phyloP scores from a whole-genome alignment of 2,329 filamentous ascomycete species.

The Tolypocladium sp. region DNA sequence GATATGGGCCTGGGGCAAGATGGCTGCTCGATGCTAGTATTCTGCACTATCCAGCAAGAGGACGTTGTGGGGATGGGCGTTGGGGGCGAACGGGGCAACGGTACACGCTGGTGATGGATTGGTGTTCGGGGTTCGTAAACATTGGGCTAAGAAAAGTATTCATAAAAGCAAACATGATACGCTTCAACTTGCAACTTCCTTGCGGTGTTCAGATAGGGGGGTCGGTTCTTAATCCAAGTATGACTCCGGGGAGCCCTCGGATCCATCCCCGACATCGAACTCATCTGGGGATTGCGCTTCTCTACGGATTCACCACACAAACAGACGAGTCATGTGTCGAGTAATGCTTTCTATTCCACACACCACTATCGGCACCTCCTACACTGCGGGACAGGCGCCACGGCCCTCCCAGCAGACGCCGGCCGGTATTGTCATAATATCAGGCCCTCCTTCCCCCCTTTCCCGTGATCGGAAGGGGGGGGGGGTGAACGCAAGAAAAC shows the following conservation, averaged over 20 bases:
- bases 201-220: too few species aligned
- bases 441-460: not conserved
- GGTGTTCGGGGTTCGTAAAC: not conserved
- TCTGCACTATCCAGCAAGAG: not conserved
- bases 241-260: not conserved
- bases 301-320: not conserved
- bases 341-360: slow-evolving; percentile 11
- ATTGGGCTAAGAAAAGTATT: not conserved
- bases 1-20: not conserved
- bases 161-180: not conserved
- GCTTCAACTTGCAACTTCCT: not conserved
- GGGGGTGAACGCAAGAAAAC: slow-evolving; percentile 17
- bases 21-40: not conserved
- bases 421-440: not conserved
- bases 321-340: not conserved
- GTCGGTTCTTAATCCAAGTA: not conserved
- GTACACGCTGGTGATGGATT: not conserved
- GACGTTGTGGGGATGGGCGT: not conserved
- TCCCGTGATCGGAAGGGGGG: slow-evolving; percentile 4
- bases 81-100: not conserved
- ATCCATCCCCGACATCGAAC: not conserved
- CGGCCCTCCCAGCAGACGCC: not conserved
- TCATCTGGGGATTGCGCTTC: not conserved
- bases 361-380: slow-evolving; percentile 7
- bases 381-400: slow-evolving; percentile 1